phyloP scores from a whole-genome alignment of 2,329 filamentous ascomycete species.

The Knoxdaviesia proteae region DNA sequence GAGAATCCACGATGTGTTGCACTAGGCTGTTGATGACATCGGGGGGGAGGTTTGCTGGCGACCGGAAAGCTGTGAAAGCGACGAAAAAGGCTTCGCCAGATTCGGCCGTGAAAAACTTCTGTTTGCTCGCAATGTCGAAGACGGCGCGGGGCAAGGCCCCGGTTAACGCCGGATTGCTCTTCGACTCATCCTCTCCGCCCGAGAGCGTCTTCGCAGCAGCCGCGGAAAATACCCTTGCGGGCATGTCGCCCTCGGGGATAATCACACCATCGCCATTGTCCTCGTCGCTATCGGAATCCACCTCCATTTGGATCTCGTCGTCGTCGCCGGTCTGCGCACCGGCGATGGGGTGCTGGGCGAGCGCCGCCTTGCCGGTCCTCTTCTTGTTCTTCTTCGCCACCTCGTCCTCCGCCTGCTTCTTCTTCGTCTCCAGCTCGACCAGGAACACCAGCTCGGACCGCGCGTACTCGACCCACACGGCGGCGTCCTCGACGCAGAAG shows the following conservation, averaged over 20 bases:
- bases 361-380: constrained; percentile 16
- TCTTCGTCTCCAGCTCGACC: constrained; percentile 55
- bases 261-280: constrained; percentile 18
- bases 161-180: constrained; percentile 63
- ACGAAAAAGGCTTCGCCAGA: constrained; percentile 63
- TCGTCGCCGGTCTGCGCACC: constrained; percentile 28
- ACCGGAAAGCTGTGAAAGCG: constrained; percentile 49
- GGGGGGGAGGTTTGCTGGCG: constrained; percentile 23
- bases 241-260: constrained; percentile 19
- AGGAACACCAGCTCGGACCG: constrained; percentile 87
- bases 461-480: constrained; percentile 76
- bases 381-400: constrained; percentile 30
- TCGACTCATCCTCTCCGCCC: constrained; percentile 24
- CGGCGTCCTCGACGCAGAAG: constrained; percentile 59
- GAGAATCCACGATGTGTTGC: constrained; percentile 47
- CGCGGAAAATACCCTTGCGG: constrained; percentile 23
- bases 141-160: constrained; percentile 90
- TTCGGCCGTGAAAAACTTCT: constrained; percentile 45
- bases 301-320: constrained; percentile 22
- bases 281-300: constrained; percentile 23
- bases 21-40: constrained; percentile 41
- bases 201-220: no score
- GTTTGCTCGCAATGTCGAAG: constrained; percentile 67
- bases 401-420: constrained; percentile 28
- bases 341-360: constrained; percentile 17